phyloP scores from a whole-genome alignment of 1,139 yeast species.

The Wickerhamomyces sp. region DNA sequence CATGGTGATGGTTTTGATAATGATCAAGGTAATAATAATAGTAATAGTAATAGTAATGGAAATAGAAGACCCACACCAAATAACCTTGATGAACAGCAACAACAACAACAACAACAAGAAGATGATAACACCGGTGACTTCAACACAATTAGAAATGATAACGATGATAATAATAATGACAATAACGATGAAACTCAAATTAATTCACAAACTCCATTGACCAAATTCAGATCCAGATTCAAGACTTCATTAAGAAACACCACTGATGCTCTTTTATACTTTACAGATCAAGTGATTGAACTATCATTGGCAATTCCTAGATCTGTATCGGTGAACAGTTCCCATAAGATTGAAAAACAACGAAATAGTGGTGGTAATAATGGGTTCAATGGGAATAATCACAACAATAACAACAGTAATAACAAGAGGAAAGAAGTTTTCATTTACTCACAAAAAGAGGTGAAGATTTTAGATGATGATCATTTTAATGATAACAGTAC shows the following conservation, averaged over 20 bases:
- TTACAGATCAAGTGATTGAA: slow-evolving; percentile 54
- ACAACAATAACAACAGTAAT: slow-evolving; percentile 21
- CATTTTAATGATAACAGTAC: slow-evolving; percentile 15
- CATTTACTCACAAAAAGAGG: slow-evolving; percentile 52
- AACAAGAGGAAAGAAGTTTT: slow-evolving; percentile 36
- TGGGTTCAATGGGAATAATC: too few relatives aligned
- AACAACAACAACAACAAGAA: too few relatives aligned
- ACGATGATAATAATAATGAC: slow-evolving; percentile 4
- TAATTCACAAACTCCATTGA: slow-evolving; percentile 2
- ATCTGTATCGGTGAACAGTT: slow-evolving; percentile 37
- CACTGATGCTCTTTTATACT: slow-evolving; percentile 34
- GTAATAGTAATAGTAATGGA: slow-evolving; percentile 22
- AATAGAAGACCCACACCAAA: slow-evolving; percentile 10
- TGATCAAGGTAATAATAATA: slow-evolving; percentile 15
- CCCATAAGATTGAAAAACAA: slow-evolving; percentile 7
- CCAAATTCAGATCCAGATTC: slow-evolving; percentile 1
- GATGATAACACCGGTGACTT: too few relatives aligned
- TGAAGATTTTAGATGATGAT: slow-evolving; percentile 29
- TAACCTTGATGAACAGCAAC: slow-evolving; percentile 1
- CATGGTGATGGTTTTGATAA: slow-evolving; percentile 15
- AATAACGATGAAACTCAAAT: background rate
- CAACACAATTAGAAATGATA: too few relatives aligned
- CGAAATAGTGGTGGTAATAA: too few relatives aligned
- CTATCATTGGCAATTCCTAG: slow-evolving; percentile 57
- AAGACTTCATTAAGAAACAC: slow-evolving; percentile 23